A percentile compares a stretch with the other conserved stretches of the same genome.
phyloP scores from a whole-genome alignment of 495 filamentous ascomycete genomes.

The Penicillium macrosclerotiorum region DNA sequence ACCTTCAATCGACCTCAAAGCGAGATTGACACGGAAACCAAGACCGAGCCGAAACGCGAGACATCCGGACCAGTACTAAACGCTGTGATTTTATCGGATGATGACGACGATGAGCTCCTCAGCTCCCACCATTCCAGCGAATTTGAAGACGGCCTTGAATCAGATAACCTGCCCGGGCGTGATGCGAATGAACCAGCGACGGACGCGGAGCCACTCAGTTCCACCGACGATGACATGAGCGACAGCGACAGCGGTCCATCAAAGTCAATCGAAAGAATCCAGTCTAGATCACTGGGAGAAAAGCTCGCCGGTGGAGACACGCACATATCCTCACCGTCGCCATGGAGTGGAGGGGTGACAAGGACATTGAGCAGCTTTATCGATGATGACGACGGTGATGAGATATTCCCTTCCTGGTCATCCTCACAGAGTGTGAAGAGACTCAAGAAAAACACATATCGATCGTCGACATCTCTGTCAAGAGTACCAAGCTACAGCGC shows the following conservation, averaged over 20 bases:
- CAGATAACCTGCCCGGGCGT: neutral
- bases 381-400: slow-evolving; percentile 15
- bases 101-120: neutral
- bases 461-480: slow-evolving; percentile 14
- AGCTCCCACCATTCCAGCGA: neutral
- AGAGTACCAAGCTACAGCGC: slow-evolving; percentile 13
- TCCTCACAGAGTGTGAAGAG: slow-evolving; percentile 26
- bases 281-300: slow-evolving; percentile 18
- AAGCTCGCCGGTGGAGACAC: slow-evolving; percentile 17
- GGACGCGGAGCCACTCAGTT: slow-evolving; percentile 32
- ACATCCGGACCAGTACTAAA: neutral
- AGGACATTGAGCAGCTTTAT: slow-evolving; percentile 5
- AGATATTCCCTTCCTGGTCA: slow-evolving; percentile 9
- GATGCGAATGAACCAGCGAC: slow-evolving; percentile 3
- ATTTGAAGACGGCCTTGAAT: neutral
- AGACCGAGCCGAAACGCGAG: neutral
- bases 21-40: neutral
- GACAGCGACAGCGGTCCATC: neutral
- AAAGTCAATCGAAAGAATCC: slow-evolving; percentile 1
- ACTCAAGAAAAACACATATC: slow-evolving; percentile 16
- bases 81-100: neutral
- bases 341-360: neutral
- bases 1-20: slow-evolving; percentile 17
- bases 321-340: neutral
- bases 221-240: slow-evolving; percentile 24